A percentile compares a stretch with the other conserved stretches of the same genome.
Evolutionary conservation across 2,329 filamentous ascomycete genomes (phyloP).

Genomic region (Tolypocladium cylindrosporum): DNA sequence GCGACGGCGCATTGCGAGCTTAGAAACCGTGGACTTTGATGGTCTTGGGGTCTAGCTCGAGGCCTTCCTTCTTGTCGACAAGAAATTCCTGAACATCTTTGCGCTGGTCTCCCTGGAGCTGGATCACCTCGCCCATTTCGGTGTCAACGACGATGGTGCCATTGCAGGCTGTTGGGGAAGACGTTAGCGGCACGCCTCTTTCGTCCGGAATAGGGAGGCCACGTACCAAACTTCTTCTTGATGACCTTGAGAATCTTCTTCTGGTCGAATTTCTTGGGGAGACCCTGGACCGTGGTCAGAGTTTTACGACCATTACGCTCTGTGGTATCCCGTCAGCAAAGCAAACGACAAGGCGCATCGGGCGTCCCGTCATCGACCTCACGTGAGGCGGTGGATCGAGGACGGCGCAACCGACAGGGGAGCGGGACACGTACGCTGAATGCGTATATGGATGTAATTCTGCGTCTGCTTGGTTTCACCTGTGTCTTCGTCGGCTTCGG

Average conservation of each 20-base stretch:
- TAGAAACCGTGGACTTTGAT: conserved; percentile 71
- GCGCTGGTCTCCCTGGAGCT: conserved; percentile 98
- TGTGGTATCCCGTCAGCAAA: conserved; percentile 37
- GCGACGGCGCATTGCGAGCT: conserved; percentile 28
- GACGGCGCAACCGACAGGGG: conserved; percentile 1
- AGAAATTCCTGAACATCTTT: conserved; percentile 98
- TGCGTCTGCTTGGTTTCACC: conserved; percentile 91
- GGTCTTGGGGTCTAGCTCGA: conserved; percentile 90
- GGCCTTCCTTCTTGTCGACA: conserved; percentile 87
- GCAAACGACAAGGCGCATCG: neutral
- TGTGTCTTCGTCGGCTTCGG: conserved; percentile 99
- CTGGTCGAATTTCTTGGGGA: conserved; percentile 97
- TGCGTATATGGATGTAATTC: conserved; percentile 99
- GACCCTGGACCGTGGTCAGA: conserved; percentile 97
- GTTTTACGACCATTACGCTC: conserved; percentile 99
- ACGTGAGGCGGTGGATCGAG: conserved; percentile 3
- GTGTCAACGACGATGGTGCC: conserved; percentile 94
- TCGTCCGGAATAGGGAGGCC: neutral
- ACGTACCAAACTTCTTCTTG: conserved; percentile 95
- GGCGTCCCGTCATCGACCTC: neutral
- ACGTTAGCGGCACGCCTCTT: conserved; percentile 1
- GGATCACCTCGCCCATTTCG: conserved; percentile 98
- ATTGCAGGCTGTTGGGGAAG: conserved; percentile 71
- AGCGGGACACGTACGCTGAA: conserved; percentile 68
- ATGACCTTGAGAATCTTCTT: conserved; percentile 99